phyloP scores from a whole-genome alignment of 1,284 basidiomycete species.

The Trametes hirsuta region DNA sequence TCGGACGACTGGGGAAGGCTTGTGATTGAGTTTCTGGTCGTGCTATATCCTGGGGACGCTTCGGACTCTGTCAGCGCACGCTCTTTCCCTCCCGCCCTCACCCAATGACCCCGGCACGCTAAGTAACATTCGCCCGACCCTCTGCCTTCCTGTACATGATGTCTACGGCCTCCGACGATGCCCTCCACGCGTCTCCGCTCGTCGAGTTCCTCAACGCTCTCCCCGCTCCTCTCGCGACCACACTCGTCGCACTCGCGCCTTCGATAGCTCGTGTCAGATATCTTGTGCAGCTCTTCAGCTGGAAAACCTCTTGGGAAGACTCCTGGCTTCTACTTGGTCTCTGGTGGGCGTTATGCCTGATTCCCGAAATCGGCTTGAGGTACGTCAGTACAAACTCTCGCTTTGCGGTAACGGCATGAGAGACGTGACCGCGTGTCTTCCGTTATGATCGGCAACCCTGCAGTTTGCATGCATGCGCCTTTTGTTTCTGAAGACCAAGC shows the following conservation, averaged over 20 bases:
- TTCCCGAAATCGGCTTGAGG: slow-evolving; percentile 59
- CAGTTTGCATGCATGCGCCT: background rate
- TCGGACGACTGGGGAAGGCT: slow-evolving; percentile 15
- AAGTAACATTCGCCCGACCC: background rate
- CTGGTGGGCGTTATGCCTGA: slow-evolving; percentile 83
- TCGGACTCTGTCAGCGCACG: background rate
- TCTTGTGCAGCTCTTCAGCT: slow-evolving; percentile 59
- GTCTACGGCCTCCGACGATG: slow-evolving; percentile 26
- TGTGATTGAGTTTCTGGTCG: slow-evolving; percentile 13
- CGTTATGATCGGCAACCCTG: background rate
- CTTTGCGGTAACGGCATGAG: background rate
- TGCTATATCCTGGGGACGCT: background rate
- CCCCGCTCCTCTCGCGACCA: slow-evolving; percentile 59
- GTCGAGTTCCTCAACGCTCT: slow-evolving; percentile 59
- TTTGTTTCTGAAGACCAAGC: background rate
- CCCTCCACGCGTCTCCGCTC: slow-evolving; percentile 34
- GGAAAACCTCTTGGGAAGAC: slow-evolving; percentile 66
- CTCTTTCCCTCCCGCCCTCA: background rate
- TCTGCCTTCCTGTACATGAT: slow-evolving; percentile 17
- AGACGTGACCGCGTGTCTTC: background rate
- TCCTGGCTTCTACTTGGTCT: slow-evolving; percentile 66
- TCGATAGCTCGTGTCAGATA: slow-evolving; percentile 53
- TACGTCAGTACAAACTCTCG: slow-evolving; percentile 36
- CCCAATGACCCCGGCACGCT: background rate
- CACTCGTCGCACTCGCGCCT: slow-evolving; percentile 62